Conservation (phyloP, 257 asterid genomes). For the Solanum sparsipilum region DNA sequence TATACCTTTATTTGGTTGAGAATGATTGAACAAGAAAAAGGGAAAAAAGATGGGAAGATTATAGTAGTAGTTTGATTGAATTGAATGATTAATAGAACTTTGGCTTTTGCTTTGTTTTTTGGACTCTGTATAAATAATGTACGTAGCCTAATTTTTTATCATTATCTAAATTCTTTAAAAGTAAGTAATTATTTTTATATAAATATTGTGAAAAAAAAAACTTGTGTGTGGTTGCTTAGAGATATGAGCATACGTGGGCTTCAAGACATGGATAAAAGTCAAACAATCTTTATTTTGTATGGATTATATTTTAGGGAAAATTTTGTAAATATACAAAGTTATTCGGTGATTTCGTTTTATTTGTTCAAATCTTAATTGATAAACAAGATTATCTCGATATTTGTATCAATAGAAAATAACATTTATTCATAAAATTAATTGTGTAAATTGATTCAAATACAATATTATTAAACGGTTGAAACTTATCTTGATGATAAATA, state of each 20-base stretch:
- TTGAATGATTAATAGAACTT: background rate
- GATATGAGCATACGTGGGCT: background rate
- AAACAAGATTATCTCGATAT: no score
- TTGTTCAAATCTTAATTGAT: no score
- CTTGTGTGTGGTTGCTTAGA: background rate
- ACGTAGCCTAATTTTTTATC: background rate
- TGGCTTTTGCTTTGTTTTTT: background rate
- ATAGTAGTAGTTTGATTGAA: background rate
- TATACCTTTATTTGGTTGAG: background rate
- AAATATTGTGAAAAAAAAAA: background rate
- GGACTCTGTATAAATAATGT: background rate
- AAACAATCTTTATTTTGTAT: background rate
- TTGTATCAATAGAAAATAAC: fast-evolving
- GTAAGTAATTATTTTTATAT: background rate
- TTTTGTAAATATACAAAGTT: background rate
- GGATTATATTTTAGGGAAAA: background rate
- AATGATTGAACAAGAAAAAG: background rate
- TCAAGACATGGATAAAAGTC: background rate
- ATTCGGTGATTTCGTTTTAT: no score
- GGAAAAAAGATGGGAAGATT: background rate
- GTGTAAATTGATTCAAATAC: no score
- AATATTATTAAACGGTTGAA: no score
- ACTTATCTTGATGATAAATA: no score
- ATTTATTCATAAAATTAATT: no score
- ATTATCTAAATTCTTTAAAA: background rate